phyloP scores from a whole-genome alignment of 768 basidiomycete genomes.

The Pholiota molesta region DNA sequence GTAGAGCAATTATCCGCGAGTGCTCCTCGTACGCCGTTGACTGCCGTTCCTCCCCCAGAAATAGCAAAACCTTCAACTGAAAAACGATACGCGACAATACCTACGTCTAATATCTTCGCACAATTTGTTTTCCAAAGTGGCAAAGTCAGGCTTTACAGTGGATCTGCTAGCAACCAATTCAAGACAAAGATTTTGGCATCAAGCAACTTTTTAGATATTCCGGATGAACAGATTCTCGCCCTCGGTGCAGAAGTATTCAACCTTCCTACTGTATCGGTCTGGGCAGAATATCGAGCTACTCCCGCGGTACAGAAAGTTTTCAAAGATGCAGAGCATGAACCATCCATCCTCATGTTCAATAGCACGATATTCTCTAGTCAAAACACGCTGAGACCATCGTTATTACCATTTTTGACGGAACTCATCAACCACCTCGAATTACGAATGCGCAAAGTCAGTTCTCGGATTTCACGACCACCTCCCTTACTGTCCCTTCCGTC shows the following conservation, averaged over 20 bases:
- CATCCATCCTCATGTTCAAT: slow-evolving; percentile 78
- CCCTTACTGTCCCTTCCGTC: slow-evolving; percentile 13
- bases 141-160: slow-evolving; percentile 73
- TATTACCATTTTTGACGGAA: slow-evolving; percentile 86
- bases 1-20: slow-evolving; percentile 67
- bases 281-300: slow-evolving; percentile 78
- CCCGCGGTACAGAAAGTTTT: slow-evolving; percentile 43
- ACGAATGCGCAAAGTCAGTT: slow-evolving; percentile 62
- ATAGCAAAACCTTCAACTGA: slow-evolving; percentile 22
- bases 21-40: slow-evolving; percentile 47
- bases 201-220: slow-evolving; percentile 39
- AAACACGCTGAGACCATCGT: slow-evolving; percentile 79
- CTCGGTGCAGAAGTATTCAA: slow-evolving; percentile 66
- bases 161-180: slow-evolving; percentile 41
- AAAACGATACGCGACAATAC: slow-evolving; percentile 39
- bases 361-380: slow-evolving; percentile 87
- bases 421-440: slow-evolving; percentile 70
- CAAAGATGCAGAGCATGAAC: slow-evolving; percentile 38
- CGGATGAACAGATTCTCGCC: slow-evolving; percentile 57
- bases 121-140: slow-evolving; percentile 85
- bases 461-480: slow-evolving; percentile 24
- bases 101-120: slow-evolving; percentile 63
- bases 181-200: slow-evolving; percentile 39
- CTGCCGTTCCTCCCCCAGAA: slow-evolving; percentile 23
- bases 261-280: slow-evolving; percentile 78